Percentiles rank a stretch among this genome's conserved stretches.
Evolutionary conservation across 1,284 basidiomycete genomes (phyloP).

Genomic region (Rhodotorula sp.): DNA sequence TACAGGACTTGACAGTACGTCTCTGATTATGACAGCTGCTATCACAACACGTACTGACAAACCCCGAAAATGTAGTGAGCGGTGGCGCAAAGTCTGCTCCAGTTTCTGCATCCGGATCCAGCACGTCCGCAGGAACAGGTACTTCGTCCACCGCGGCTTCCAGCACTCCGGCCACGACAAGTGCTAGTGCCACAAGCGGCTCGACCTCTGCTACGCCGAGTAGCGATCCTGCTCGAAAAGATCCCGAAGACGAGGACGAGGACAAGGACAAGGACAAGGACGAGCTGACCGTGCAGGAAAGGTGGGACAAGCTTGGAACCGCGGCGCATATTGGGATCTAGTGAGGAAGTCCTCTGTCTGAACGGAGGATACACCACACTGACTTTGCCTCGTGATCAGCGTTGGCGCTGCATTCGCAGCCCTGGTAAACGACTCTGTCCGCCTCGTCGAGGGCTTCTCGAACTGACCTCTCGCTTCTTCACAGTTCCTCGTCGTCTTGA

Average conservation of each 20-base stretch:
- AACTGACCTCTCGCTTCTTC: neutral
- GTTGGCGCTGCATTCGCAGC: constrained; percentile 1
- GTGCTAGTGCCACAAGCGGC: neutral
- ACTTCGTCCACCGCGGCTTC: neutral
- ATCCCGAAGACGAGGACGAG: neutral
- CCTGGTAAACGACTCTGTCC: neutral
- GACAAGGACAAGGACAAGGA: neutral
- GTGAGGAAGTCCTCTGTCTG: neutral
- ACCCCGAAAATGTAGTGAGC: neutral
- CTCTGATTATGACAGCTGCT: fast-evolving
- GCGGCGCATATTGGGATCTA: constrained; percentile 19
- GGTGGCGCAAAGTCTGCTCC: too few relatives aligned
- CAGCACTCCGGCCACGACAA: neutral
- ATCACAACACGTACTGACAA: too few relatives aligned
- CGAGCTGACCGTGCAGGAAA: neutral
- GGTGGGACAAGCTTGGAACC: constrained; percentile 19
- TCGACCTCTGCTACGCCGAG: neutral
- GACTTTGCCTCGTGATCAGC: neutral
- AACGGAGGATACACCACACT: neutral
- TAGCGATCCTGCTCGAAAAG: neutral
- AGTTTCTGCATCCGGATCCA: too few relatives aligned
- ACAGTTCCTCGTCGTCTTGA: constrained; percentile 24
- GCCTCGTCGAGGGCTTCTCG: too few relatives aligned
- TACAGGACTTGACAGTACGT: constrained; percentile 22
- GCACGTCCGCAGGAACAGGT: too few relatives aligned